These are phyloP conservation scores for Monosporozyma solicola DNA, from an alignment of 805 yeast species.

Conservation along the genomic window DNA sequence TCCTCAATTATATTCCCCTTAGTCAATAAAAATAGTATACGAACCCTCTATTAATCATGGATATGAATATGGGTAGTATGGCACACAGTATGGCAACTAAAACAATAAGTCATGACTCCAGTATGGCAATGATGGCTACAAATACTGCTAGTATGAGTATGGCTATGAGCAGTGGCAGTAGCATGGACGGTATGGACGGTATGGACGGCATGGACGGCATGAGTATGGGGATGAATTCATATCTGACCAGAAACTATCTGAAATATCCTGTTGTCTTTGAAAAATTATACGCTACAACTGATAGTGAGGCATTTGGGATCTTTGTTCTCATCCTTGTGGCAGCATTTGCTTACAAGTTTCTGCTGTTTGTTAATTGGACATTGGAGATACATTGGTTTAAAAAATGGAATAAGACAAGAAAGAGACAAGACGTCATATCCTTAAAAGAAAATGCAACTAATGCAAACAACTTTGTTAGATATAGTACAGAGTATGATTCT, in stretches of 20 bases:
- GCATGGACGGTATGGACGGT: slow-evolving; percentile 10
- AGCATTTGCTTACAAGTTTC: slow-evolving; percentile 51
- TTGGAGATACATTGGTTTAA: slow-evolving; percentile 60
- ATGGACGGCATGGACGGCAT: slow-evolving; percentile 10
- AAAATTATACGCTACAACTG: slow-evolving; percentile 41
- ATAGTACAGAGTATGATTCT: not conserved
- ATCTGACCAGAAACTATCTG: slow-evolving; percentile 41
- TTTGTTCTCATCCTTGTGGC: slow-evolving; percentile 51
- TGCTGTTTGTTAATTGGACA: slow-evolving; percentile 51
- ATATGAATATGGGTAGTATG: slow-evolving; percentile 4
- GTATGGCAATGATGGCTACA: slow-evolving; percentile 7
- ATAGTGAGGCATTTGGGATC: slow-evolving; percentile 65
- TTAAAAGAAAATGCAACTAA: not conserved
- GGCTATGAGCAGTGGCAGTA: not conserved
- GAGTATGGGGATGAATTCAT: slow-evolving; percentile 41
- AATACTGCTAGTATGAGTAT: slow-evolving; percentile 2
- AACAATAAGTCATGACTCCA: not conserved
- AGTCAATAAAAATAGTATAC: too few relatives aligned
- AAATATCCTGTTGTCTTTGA: slow-evolving; percentile 58
- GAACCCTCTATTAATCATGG: not conserved
- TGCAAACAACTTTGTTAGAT: not conserved
- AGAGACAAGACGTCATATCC: slow-evolving; percentile 1
- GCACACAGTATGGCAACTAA: not conserved
- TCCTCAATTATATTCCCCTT: too few relatives aligned
- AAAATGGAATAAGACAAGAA: slow-evolving; percentile 26